Evolutionary conservation across 2,329 filamentous ascomycete genomes (phyloP), one percentile per base, ranked within the genome.

Genomic region (Emmonsiellopsis sp.): DNA sequence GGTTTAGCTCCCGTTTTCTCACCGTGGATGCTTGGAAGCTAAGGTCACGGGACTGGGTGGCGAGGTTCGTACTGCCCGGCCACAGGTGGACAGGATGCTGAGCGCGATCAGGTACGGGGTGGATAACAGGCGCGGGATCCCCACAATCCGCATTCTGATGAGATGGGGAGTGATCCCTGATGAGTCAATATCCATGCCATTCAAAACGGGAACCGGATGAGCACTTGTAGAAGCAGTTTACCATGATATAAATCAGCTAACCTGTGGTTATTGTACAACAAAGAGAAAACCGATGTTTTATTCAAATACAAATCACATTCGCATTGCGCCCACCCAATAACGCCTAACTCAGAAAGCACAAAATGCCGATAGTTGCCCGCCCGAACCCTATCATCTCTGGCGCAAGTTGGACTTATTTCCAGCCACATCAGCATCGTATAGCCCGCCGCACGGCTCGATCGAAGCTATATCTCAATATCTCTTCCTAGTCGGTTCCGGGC

Each of bases 401-500:
- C 20, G 20, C 20, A 26, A 26, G 20, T 5, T 5, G 20, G 20
- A 26, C 20, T 26, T 26, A 26, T 26, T 26, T 26, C 20, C 3
- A 26, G 20, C 20, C 20, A 26, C 20, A 26, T 3, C 20, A 26
- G 20, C 20, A 26, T 26, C 5, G 20, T 26, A 26, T 26, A 26
- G 20, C 5, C 20, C 20, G 5, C 20, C 20, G 20, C 20, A 26
- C 20, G 5, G 20, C 20, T 26, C 20, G 20, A 26, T 37, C 15
- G 15, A 37, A 13, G 9, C 35, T 38, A n/a, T 38, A 38, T 38
- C 35, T 67, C 79, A 89, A 67, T 76, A 86, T 63, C 88, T 79
- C 71, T 84, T 84, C 66, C 86, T 82, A 57, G 84, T 82, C 5
- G 89, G 88, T 70, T 95, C 89, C 3, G 92, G 92, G 62, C 86